Conservation (phyloP, 1,284 basidiomycete genomes). For the Chalciporus sp. region DNA sequence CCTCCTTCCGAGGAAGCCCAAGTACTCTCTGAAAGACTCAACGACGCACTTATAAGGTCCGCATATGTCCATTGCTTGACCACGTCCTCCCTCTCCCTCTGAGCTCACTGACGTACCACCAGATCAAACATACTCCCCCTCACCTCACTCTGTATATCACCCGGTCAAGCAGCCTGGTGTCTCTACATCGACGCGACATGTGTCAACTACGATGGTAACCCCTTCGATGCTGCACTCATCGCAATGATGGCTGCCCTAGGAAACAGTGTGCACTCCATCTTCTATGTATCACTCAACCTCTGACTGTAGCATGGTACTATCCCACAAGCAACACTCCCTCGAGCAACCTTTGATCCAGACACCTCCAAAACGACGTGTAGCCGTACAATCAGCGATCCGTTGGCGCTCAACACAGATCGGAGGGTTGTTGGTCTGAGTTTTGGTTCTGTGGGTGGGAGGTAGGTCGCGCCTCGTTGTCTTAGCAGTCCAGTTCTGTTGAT, state of each 20-base stretch:
- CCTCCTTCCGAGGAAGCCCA: slow-evolving; percentile 93
- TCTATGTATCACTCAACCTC: no score
- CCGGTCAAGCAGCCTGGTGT: slow-evolving; percentile 84
- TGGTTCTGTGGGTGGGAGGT: slow-evolving; percentile 57
- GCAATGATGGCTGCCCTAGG: slow-evolving; percentile 86
- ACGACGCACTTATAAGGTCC: slow-evolving; percentile 76
- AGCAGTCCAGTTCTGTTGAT: not conserved
- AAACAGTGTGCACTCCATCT: slow-evolving; percentile 66
- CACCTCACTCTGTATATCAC: slow-evolving; percentile 76
- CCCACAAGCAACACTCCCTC: slow-evolving; percentile 68
- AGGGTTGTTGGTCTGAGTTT: slow-evolving; percentile 27
- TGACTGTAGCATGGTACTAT: not conserved
- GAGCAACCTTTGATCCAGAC: slow-evolving; percentile 74
- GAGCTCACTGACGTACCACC: not conserved
- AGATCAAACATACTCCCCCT: slow-evolving; percentile 74
- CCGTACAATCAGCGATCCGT: slow-evolving; percentile 35
- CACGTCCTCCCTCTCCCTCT: not conserved
- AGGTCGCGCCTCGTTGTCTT: not conserved
- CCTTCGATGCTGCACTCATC: slow-evolving; percentile 86
- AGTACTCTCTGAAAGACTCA: slow-evolving; percentile 79
- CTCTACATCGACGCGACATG: slow-evolving; percentile 93
- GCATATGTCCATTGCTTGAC: slow-evolving; percentile 21
- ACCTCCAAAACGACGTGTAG: slow-evolving; percentile 69
- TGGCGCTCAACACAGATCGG: slow-evolving; percentile 15
- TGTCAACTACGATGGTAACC: slow-evolving; percentile 97